Base-by-base conservation (phyloP, 2,329 filamentous ascomycete genomes). In the Pyrenophora graminea region DNA sequence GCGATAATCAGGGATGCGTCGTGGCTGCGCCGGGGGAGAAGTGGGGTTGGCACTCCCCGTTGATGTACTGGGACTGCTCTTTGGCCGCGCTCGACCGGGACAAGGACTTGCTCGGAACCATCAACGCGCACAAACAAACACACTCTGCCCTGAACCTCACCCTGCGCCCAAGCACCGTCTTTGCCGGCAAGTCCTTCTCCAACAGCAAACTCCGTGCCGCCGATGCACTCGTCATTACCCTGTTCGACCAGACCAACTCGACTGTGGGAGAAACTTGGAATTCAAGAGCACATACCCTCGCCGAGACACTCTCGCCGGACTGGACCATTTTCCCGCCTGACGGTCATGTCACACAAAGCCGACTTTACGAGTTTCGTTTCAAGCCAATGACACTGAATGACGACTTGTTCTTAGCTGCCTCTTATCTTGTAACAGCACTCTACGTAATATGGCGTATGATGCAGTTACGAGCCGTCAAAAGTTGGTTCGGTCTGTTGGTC, bases 21-120 rank as follows among this genome's bases (percentile, higher is more conserved):
- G 31, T 49, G 1, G 50, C 64, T 12, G 70, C 85, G 30, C 83
- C 79, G 3, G 81, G 84, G 58, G 75, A 85, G 60, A 84, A 84
- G 3, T 91, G 88, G 88, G 89, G 89, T 61, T 89, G 89, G 65
- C 88, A 92, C 63, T 92, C 89, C n/a, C 89, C 89, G 1, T 74
- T 93, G 46, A 85, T 90, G 71, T 92, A 91, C 71, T 93, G 89
- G 89, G 81, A 85, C 53, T 88, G 86, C 67, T 88, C 79, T 4
- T 56, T 80, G n/a, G 66, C 76, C 5, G 78, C 82, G 1, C 82
- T 93, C 42, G 68, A 81, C 21, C 68, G 73, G 13, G 89, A 93
- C 62, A 46, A 69, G 0, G 80, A 91, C 65, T 80, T 91, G 10
- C 69, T 91, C 3, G 70, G 73, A 1, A 92, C 89, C 0, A 85